A percentile compares a stretch with the other conserved stretches of the same genome.
phyloP scores from a whole-genome alignment of 768 basidiomycete species.

The Lactarius pseudohatsudake region DNA sequence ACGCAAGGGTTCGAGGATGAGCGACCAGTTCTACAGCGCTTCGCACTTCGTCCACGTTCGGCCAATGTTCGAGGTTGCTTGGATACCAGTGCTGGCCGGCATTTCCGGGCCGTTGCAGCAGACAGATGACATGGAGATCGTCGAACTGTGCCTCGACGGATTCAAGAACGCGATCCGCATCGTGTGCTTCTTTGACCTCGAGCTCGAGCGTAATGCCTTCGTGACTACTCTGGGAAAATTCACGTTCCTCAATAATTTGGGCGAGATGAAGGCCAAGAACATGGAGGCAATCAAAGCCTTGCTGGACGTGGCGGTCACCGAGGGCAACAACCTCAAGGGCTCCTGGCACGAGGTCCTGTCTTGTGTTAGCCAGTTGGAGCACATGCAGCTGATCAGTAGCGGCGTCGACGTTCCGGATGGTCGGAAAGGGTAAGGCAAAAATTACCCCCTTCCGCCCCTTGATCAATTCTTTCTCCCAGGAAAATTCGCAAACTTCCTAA shows the following conservation, averaged over 20 bases:
- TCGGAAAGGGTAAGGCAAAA: conserved; percentile 68
- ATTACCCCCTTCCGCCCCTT: conserved; percentile 1
- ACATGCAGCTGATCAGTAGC: conserved; percentile 95
- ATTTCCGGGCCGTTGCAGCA: conserved; percentile 93
- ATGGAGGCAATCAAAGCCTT: conserved; percentile 98
- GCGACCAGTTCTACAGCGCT: conserved; percentile 93
- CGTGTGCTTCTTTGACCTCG: conserved; percentile 95
- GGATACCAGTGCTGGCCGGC: conserved; percentile 97
- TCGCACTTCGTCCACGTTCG: conserved; percentile 95
- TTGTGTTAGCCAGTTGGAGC: conserved; percentile 97
- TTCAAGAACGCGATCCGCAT: conserved; percentile 97
- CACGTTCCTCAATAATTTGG: conserved; percentile 95
- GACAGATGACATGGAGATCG: conserved; percentile 89
- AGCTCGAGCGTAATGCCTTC: conserved; percentile 97
- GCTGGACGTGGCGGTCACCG: conserved; percentile 92
- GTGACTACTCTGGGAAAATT: conserved; percentile 96
- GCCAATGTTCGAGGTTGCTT: conserved; percentile 99
- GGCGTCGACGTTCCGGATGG: conserved; percentile 85
- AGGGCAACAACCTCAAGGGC: conserved; percentile 93
- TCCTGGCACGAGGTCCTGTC: conserved; percentile 96
- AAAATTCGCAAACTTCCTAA: conserved; percentile 63
- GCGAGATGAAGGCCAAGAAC: conserved; percentile 99
- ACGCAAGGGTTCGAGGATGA: conserved; percentile 72
- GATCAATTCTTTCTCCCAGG: conserved; percentile 34
- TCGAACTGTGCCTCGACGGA: conserved; percentile 90